phyloP scores from a whole-genome alignment of 106 monocot species.

The Dioscorea zingiberensis region DNA sequence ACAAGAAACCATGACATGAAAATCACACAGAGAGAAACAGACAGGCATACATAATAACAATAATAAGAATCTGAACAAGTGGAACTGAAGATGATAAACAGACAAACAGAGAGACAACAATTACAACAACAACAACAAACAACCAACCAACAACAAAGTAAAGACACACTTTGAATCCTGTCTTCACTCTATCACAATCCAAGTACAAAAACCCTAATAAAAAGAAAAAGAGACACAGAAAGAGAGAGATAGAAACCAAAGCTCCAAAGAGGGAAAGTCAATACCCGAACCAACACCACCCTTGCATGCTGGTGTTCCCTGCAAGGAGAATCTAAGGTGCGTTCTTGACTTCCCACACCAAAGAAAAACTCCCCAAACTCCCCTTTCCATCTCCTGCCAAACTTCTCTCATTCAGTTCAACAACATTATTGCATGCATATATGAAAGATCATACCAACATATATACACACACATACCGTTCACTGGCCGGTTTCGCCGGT shows the following conservation, averaged over 20 bases:
- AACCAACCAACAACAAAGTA: too few relatives aligned
- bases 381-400: constrained; percentile 17
- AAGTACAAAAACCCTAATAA: neutral
- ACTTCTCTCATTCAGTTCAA: too few relatives aligned
- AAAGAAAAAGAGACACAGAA: neutral
- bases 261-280: constrained; percentile 41
- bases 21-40: too few relatives aligned
- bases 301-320: constrained; percentile 37
- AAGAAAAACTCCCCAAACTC: constrained; percentile 2
- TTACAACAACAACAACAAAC: too few relatives aligned
- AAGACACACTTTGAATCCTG: too few relatives aligned
- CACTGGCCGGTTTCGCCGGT: constrained; percentile 39
- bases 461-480: neutral
- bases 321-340: constrained; percentile 82
- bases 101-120: too few relatives aligned
- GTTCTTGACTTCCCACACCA: constrained; percentile 85
- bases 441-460: too few relatives aligned
- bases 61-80: too few relatives aligned
- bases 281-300: constrained; percentile 84
- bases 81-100: too few relatives aligned
- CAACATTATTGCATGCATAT: too few relatives aligned
- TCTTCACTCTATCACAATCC: neutral
- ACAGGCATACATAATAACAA: too few relatives aligned
- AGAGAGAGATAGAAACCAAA: constrained; percentile 8
- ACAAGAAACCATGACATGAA: too few relatives aligned